Conservation (phyloP, 495 filamentous ascomycete species). For the Lophium mytilinum region DNA sequence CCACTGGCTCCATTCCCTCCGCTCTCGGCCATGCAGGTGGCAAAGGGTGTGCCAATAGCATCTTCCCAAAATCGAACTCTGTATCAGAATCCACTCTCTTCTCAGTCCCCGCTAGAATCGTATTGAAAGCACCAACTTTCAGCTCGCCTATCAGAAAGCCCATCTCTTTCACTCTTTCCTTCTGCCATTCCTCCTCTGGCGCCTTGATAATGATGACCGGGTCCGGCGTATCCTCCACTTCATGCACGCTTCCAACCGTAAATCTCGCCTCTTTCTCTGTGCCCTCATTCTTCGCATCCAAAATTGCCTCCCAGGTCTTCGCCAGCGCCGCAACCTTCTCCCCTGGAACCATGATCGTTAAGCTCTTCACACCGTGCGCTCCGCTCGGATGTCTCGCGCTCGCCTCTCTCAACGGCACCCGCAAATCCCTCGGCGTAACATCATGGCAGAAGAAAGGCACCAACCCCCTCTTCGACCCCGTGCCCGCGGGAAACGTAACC, state of each 20-base stretch:
- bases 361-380: conserved; percentile 38
- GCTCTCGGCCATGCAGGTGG: background rate
- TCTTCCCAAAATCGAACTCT: background rate
- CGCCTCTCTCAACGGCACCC: conserved; percentile 37
- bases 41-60: background rate
- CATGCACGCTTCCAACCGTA: conserved; percentile 2
- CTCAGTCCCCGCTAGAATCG: background rate
- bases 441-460: conserved; percentile 54
- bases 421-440: conserved; percentile 37
- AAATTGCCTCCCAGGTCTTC: conserved; percentile 8
- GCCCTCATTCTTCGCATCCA: conserved; percentile 7
- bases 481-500: conserved; percentile 40
- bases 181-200: conserved; percentile 22
- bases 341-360: conserved; percentile 33
- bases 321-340: conserved; percentile 17
- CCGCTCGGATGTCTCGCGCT: conserved; percentile 39
- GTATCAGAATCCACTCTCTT: background rate
- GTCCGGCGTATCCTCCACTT: background rate
- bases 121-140: background rate
- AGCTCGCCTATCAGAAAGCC: conserved; percentile 26
- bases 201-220: conserved; percentile 28
- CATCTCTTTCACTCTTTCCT: conserved; percentile 17
- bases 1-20: too few species aligned
- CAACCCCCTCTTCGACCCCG: conserved; percentile 21
- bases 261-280: background rate